A percentile compares a stretch with the other conserved stretches of the same genome.
Evolutionary conservation across 208 protist genomes (phyloP).

Genomic region (Leishmania turanica): DNA sequence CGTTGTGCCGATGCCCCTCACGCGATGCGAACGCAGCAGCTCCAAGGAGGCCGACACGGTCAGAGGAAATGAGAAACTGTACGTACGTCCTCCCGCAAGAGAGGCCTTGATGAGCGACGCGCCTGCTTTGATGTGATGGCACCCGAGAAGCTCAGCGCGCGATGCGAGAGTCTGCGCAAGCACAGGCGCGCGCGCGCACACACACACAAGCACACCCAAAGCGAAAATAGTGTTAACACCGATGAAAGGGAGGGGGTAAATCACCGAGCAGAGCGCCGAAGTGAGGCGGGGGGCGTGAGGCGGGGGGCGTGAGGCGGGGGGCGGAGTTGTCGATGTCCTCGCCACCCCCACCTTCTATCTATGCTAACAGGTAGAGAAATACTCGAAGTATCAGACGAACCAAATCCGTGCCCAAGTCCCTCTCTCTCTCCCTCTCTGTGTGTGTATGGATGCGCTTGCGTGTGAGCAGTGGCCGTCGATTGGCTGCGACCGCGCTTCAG

Average conservation of each 20-base stretch:
- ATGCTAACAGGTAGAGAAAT: neutral
- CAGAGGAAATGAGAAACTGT: neutral
- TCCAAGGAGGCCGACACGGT: neutral
- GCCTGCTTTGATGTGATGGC: neutral
- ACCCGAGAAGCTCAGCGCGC: neutral
- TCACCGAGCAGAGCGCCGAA: neutral
- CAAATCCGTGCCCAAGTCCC: neutral
- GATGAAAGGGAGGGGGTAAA: neutral
- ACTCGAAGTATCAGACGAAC: neutral
- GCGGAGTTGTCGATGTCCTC: neutral
- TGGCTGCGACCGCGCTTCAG: no score
- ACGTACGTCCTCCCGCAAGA: neutral
- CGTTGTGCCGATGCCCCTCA: neutral
- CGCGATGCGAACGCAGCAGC: neutral
- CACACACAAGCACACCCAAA: no score
- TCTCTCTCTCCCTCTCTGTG: no score
- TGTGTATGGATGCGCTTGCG: neutral
- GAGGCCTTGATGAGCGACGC: neutral
- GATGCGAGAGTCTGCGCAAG: neutral
- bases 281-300: neutral
- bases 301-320: neutral
- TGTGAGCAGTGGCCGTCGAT: no score
- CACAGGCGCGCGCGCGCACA: neutral
- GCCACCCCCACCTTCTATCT: neutral
- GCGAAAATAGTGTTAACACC: no score